Evolutionary conservation across 2,329 filamentous ascomycete genomes (phyloP), one percentile per base, ranked within the genome.

Genomic region (Cryphonectria parasitica): DNA sequence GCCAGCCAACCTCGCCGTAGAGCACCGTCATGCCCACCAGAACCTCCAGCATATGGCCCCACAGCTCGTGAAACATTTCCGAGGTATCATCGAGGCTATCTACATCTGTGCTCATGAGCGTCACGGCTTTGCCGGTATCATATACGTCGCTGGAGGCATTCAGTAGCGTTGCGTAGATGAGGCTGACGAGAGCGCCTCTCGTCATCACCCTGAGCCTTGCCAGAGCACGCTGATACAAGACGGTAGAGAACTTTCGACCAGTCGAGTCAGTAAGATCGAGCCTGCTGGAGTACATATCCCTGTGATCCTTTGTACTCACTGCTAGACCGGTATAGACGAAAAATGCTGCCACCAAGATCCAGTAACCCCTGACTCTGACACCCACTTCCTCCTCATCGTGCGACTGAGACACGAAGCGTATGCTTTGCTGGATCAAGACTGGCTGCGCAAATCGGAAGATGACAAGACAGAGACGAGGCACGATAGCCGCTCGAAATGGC

Each of bases 1-100:
- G 69, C 82, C 82, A 84, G 15, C 82, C 80, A 4, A 85, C 79
- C 71, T 83, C 73, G 17, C 71, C 71, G 10, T 79, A 77, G 2
- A 86, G 72, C 66, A 85, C 75, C 8, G 69, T 63, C 2, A 83
- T 77, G 1, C 82, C 84, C 49, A 85, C 74, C 0, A 79, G 52
- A 0, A 84, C 78, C 69, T 85, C 83, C 0, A 84, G n/a, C 0
- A 79, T 52, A 19, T 82, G 77, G 0, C 80, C 83, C 81, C 82
- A 84, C 0, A 77, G 79, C 58, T 84, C 83, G 64, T 84, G 82
- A 19, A 82, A 70, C 79, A 84, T 80, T 41, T 77, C 75, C 0
- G 75, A 77, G 7, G 79, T 76, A 0, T 73, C 73, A 0, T 77
- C 78, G 0, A 84, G 74, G 66, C 75, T 77, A 17, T 80, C 78